Evolutionary conservation across 495 filamentous ascomycete genomes (phyloP), one percentile per base, ranked within the genome.

Genomic region (Aspergillus nidulans): DNA sequence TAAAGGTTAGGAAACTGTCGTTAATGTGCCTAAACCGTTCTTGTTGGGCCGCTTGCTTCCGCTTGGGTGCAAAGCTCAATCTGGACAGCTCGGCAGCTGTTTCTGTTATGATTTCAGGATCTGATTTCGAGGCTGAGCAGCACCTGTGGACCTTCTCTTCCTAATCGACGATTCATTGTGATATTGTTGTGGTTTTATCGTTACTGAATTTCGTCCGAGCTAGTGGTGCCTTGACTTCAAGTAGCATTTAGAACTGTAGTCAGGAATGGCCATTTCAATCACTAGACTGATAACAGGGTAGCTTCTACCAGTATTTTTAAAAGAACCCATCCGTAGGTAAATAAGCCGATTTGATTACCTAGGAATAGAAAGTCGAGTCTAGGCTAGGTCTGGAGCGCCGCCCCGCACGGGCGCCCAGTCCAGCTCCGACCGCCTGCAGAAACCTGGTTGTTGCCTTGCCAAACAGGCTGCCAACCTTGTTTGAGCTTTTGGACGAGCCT

Each of bases 1-100:
- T 80, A 83, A 66, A 56, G 36, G 54, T 19, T 30, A n/a, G 39
- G 24, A 8, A 49, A 38, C 24, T 7, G 47, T 7, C 10, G 45
- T 41, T 18, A 24, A 32, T 28, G 47, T 49, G 39, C 32, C 47
- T 49, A 49, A 19, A 38, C 32, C 36, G 21, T 53, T 18, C 21
- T 36, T 53, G 25, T 21, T 43, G 3, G 15, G 3, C 28, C 24
- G 12, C 23, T 21, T 15, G 30, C 23, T 26, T 8, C 13, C 49
- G 19, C 23, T 8, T 42, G 46, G 10, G 5, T 45, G 42, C 3
- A 24, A 16, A 10, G 16, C 38, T 16, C 9, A 18, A 18, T 12
- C 19, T 1, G 38, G 42, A 15, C 21, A 44, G 7, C 21, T 25
- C 23, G 13, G 40, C 6, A 44, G 21, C 42, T 44, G 42, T 21